phyloP scores from a whole-genome alignment of 1,284 basidiomycete species.

The Trametes hirsuta region DNA sequence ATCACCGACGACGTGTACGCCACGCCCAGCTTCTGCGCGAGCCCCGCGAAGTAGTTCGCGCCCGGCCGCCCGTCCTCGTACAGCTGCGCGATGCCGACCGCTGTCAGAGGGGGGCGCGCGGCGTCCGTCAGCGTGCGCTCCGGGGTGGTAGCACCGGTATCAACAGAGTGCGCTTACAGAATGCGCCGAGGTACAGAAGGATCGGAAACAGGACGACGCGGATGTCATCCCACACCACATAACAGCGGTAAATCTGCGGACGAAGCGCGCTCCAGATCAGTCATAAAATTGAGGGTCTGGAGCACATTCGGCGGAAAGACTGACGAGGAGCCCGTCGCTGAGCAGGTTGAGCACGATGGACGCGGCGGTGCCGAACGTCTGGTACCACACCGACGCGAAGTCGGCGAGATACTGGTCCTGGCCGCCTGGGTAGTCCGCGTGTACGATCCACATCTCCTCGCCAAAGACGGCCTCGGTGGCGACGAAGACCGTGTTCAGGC shows the following conservation, averaged over 20 bases:
- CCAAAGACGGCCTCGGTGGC: conserved; percentile 24
- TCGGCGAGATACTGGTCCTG: conserved; percentile 15
- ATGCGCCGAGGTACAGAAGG: conserved; percentile 11
- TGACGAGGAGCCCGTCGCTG: conserved; percentile 19
- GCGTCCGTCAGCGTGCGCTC: background rate
- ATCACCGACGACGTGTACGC: conserved; percentile 24
- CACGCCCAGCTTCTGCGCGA: conserved; percentile 21
- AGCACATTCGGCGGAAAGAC: background rate
- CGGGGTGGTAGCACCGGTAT: background rate
- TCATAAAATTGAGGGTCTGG: background rate
- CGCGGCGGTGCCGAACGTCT: conserved; percentile 23
- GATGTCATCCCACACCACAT: conserved; percentile 15
- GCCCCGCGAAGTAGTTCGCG: conserved; percentile 22
- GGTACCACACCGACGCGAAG: conserved; percentile 26
- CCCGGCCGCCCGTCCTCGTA: conserved; percentile 18
- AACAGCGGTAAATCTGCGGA: conserved; percentile 24
- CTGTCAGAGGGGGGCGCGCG: conserved; percentile 3
- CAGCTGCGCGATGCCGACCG: conserved; percentile 24
- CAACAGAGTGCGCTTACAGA: conserved; percentile 7
- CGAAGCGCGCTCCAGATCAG: background rate
- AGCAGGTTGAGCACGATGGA: conserved; percentile 19
- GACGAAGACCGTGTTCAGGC: conserved; percentile 24
- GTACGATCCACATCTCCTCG: conserved; percentile 27
- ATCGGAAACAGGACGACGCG: conserved; percentile 13
- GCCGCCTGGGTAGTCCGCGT: conserved; percentile 18